A percentile compares a stretch with the other conserved stretches of the same genome.
Conservation (phyloP, 352 stramenopile genomes). For the Hyaloperonospora brassicae region DNA sequence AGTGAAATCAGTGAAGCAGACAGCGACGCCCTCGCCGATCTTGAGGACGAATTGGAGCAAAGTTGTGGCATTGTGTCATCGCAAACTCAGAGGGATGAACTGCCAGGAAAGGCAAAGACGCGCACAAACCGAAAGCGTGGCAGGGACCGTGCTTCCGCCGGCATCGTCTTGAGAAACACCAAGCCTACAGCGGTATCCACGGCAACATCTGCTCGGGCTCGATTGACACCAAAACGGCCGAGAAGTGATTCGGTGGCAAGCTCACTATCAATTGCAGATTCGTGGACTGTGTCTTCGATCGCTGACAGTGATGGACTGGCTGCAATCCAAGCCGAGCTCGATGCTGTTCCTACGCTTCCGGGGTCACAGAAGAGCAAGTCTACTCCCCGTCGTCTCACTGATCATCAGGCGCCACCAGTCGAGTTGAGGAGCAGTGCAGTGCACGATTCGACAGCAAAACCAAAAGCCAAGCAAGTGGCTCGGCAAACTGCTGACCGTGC, state of each 20-base stretch:
- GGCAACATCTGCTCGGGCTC: slow-evolving; percentile 1
- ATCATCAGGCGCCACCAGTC: background rate
- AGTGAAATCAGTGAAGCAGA: slow-evolving; percentile 20
- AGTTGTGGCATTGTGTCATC: slow-evolving; percentile 9
- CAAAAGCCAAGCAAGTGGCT: slow-evolving; percentile 8
- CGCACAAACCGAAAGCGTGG: slow-evolving; percentile 6
- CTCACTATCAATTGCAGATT: slow-evolving; percentile 12
- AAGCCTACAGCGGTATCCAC: slow-evolving; percentile 1
- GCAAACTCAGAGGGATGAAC: slow-evolving; percentile 3
- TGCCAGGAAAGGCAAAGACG: background rate
- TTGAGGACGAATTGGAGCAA: slow-evolving; percentile 42
- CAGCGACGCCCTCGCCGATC: slow-evolving; percentile 31
- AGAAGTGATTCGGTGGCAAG: slow-evolving; percentile 12
- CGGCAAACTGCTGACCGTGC: slow-evolving; percentile 1
- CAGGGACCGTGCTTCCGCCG: slow-evolving; percentile 2
- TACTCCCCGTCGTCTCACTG: background rate
- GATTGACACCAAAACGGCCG: slow-evolving; percentile 3
- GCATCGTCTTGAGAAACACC: slow-evolving; percentile 7
- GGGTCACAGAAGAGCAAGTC: background rate
- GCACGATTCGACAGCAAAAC: slow-evolving; percentile 3
- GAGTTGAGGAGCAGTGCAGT: background rate
- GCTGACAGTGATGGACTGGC: slow-evolving; percentile 26
- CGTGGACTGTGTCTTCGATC: slow-evolving; percentile 15
- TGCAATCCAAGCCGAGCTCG: slow-evolving; percentile 29
- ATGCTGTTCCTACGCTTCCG: slow-evolving; percentile 9